Conservation (phyloP, 371 early-diverging fungal genomes). For the Mucor irregularis region DNA sequence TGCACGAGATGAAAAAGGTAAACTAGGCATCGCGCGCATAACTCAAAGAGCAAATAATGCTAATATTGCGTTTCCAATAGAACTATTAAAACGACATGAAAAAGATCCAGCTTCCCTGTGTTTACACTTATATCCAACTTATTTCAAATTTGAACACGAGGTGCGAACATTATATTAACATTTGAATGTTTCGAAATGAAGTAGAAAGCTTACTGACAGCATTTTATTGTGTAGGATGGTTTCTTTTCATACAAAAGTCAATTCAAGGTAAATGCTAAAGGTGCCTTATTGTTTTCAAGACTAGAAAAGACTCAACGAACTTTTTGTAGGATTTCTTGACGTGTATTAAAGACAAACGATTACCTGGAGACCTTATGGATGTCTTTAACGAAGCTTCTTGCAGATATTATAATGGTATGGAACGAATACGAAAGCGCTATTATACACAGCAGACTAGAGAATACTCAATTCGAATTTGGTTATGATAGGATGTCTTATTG, state of each 20-base stretch:
- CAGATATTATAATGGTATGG: conserved; percentile 58
- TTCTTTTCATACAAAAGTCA: conserved; percentile 67
- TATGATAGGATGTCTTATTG: conserved; percentile 52
- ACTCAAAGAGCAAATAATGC: not conserved
- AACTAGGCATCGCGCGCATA: not conserved
- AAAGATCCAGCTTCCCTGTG: conserved; percentile 53
- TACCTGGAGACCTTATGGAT: conserved; percentile 62
- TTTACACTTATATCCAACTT: conserved; percentile 61
- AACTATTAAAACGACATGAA: conserved; percentile 44
- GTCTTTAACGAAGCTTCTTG: conserved; percentile 60
- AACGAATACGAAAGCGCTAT: not conserved
- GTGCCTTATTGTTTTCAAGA: not conserved
- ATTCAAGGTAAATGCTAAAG: conserved; percentile 45
- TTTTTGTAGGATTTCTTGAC: conserved; percentile 54
- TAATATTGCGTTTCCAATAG: conserved; percentile 14
- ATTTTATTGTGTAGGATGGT: conserved; percentile 42
- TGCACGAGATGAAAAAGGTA: conserved; percentile 22
- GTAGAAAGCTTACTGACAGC: not conserved
- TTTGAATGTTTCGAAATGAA: not conserved
- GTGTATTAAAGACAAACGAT: conserved; percentile 53
- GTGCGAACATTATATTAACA: conserved; percentile 20
- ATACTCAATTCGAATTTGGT: conserved; percentile 2
- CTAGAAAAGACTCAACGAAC: not conserved
- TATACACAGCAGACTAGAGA: no score
- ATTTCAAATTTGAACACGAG: conserved; percentile 68